phyloP scores from a whole-genome alignment of 768 basidiomycete species.

The Amanita polypyramis region DNA sequence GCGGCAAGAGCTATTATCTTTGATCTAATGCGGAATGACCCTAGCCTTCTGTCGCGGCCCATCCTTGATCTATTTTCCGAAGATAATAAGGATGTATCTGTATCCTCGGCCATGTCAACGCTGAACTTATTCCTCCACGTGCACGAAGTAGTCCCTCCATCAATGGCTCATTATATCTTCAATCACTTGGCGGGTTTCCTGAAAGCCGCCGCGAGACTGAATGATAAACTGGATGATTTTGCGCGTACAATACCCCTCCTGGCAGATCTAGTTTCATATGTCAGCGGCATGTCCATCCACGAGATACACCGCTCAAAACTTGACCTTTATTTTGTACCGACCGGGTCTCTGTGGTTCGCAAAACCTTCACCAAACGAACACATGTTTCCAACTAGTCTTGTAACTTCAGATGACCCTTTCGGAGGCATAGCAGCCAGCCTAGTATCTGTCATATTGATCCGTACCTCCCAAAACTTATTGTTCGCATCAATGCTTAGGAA shows the following conservation, averaged over 20 bases:
- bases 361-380: slow-evolving; percentile 40
- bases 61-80: slow-evolving; percentile 49
- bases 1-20: slow-evolving; percentile 46
- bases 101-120: slow-evolving; percentile 33
- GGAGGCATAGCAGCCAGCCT: slow-evolving; percentile 31
- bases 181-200: slow-evolving; percentile 64
- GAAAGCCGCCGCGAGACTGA: slow-evolving; percentile 38
- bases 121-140: slow-evolving; percentile 51
- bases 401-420: slow-evolving; percentile 23
- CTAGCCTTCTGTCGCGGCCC: slow-evolving; percentile 52
- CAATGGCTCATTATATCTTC: slow-evolving; percentile 55
- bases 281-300: slow-evolving; percentile 61
- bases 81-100: slow-evolving; percentile 34
- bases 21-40: slow-evolving; percentile 69
- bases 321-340: slow-evolving; percentile 57
- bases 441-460: slow-evolving; percentile 48
- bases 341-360: slow-evolving; percentile 62
- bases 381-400: slow-evolving; percentile 48
- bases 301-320: slow-evolving; percentile 67
- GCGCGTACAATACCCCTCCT: slow-evolving; percentile 48
- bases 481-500: slow-evolving; percentile 54
- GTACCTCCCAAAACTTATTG: slow-evolving; percentile 62
- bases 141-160: slow-evolving; percentile 46
- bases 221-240: slow-evolving; percentile 35
- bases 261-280: slow-evolving; percentile 47